phyloP scores from a whole-genome alignment of 805 yeast species.

The Saccharomycopsis fermentans region DNA sequence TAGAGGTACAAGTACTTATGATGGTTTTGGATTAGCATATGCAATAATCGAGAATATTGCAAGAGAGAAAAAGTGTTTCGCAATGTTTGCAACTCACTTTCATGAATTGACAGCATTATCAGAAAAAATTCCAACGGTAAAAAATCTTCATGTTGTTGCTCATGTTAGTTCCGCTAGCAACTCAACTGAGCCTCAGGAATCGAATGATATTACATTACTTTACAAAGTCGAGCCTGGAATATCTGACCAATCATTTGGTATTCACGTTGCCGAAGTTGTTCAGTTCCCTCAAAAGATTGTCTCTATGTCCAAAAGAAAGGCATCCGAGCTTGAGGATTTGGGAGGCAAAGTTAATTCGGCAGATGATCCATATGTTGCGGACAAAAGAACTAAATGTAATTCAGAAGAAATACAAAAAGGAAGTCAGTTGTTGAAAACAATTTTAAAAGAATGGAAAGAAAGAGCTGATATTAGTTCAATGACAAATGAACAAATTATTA shows the following conservation, averaged over 20 bases:
- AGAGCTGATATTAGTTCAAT: slow-evolving; percentile 20
- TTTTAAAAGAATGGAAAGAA: slow-evolving; percentile 50
- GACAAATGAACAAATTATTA: slow-evolving; percentile 31
- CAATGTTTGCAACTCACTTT: slow-evolving; percentile 94
- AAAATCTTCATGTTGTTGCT: slow-evolving; percentile 87
- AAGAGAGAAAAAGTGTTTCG: slow-evolving; percentile 58
- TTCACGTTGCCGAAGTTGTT: slow-evolving; percentile 94
- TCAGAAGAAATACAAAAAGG: slow-evolving; percentile 42
- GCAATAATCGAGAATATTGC: slow-evolving; percentile 84
- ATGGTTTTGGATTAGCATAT: slow-evolving; percentile 98
- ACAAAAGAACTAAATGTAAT: slow-evolving; percentile 41
- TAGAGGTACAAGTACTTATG: slow-evolving; percentile 76
- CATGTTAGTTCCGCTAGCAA: slow-evolving; percentile 49
- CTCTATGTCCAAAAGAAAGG: slow-evolving; percentile 91
- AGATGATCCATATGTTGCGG: slow-evolving; percentile 32
- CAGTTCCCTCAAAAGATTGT: slow-evolving; percentile 86
- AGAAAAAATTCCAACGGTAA: slow-evolving; percentile 50
- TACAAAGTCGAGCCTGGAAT: slow-evolving; percentile 96
- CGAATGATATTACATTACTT: slow-evolving; percentile 70
- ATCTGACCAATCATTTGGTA: slow-evolving; percentile 93
- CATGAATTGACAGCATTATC: slow-evolving; percentile 85
- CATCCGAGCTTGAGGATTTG: slow-evolving; percentile 69
- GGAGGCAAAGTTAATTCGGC: slow-evolving; percentile 29
- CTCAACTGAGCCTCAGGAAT: slow-evolving; percentile 22
- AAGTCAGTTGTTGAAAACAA: slow-evolving; percentile 35